Evolutionary conservation across 257 asterid genomes (phyloP).

Genomic region (Avicennia marina): DNA sequence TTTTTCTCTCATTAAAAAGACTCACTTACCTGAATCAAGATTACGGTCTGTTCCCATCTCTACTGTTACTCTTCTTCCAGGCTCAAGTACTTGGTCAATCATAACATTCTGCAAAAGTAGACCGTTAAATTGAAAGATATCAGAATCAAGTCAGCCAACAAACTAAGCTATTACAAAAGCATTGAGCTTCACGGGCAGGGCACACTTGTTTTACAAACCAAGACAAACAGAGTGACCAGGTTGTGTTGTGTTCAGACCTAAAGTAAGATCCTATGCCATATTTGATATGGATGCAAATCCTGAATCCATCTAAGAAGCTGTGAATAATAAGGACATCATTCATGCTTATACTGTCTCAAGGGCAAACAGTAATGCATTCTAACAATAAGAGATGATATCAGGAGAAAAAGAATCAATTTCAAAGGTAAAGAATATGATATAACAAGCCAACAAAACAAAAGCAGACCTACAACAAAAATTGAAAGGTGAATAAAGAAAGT

Average conservation of each 20-base stretch:
- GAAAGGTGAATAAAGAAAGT: background rate
- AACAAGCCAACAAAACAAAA: background rate
- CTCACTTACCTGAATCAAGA: constrained; percentile 56
- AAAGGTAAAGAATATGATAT: background rate
- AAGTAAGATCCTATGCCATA: background rate
- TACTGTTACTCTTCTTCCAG: constrained; percentile 91
- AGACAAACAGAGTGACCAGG: background rate
- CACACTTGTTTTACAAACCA: background rate
- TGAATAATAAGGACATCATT: no score
- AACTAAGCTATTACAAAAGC: background rate
- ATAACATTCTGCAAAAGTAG: constrained; percentile 53
- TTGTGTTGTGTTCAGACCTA: background rate
- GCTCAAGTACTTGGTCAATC: constrained; percentile 62
- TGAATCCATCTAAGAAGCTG: no score
- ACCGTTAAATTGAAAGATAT: constrained; percentile 16
- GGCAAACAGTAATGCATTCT: no score
- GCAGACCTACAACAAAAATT: background rate
- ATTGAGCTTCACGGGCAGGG: background rate
- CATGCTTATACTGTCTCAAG: no score
- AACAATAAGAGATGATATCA: no score
- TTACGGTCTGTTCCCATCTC: constrained; percentile 78
- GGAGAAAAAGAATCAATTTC: background rate
- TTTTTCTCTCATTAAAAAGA: constrained; percentile 10
- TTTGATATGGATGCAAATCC: no score
- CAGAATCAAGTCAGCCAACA: constrained; percentile 10